These are phyloP conservation scores for Colletotrichum sp. DNA, from an alignment of 2,329 filamentous ascomycete species.

Conservation along the genomic window DNA sequence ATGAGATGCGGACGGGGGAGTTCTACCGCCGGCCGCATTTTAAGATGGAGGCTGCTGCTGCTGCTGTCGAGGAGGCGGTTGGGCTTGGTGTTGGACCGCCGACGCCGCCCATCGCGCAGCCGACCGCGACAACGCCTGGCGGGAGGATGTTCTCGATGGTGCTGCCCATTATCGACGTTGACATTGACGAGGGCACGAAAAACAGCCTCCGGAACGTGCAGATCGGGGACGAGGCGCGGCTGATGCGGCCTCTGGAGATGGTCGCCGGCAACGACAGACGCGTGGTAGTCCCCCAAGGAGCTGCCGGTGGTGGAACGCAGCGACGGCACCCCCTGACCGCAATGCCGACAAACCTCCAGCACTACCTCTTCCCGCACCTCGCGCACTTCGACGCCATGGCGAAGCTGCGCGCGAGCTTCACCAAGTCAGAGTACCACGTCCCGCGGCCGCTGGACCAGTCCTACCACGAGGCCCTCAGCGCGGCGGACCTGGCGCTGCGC, in stretches of 20 bases:
- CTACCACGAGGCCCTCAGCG: conserved; percentile 20
- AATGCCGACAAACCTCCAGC: conserved; percentile 23
- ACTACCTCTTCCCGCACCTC: conserved; percentile 22
- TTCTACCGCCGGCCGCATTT: conserved; percentile 23
- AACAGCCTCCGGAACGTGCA: conserved; percentile 12
- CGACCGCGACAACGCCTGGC: background rate
- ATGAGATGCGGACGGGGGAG: conserved; percentile 19
- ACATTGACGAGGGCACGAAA: conserved; percentile 21
- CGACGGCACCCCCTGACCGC: conserved; percentile 9
- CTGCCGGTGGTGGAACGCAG: background rate
- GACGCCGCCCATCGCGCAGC: background rate
- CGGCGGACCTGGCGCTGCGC: conserved; percentile 6
- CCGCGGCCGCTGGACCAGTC: conserved; percentile 22
- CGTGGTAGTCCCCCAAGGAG: background rate
- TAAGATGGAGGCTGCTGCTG: background rate
- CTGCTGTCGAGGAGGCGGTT: background rate
- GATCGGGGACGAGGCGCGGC: conserved; percentile 8
- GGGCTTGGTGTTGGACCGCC: background rate
- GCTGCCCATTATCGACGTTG: conserved; percentile 21
- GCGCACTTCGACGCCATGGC: conserved; percentile 23
- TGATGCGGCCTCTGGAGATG: background rate
- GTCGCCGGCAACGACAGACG: background rate
- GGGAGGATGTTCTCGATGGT: conserved; percentile 22
- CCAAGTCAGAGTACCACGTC: conserved; percentile 22
- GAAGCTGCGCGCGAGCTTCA: conserved; percentile 17